Evolutionary conservation across 495 filamentous ascomycete genomes (phyloP), one percentile per base, ranked within the genome.

Genomic region (Aspergillus asperescens): DNA sequence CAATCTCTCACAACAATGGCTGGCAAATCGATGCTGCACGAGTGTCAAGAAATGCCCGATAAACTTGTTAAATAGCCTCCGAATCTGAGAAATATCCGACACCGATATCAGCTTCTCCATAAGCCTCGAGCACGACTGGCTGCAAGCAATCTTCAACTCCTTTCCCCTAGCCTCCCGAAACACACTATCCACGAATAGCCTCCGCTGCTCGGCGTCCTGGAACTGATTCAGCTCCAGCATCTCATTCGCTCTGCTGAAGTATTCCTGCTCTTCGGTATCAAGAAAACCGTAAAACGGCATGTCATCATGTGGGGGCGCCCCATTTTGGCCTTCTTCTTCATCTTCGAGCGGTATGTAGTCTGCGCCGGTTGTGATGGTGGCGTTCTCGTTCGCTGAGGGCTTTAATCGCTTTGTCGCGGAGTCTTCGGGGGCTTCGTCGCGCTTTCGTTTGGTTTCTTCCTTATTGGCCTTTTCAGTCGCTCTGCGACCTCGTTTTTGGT

Each of bases 1-100:
- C 8, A 98, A 76, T 13, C 87, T 90, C 72, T 98, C 93, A 67
- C 92, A 96, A 64, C 91, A 97, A 70, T 98, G 93, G 46, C 88
- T 89, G 4, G 93, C 93, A 63, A 98, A 98, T 23, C 91, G 86
- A 67, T 98, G 93, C 61, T 93, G 90, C 19, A 96, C 81, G 24
- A 96, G 77, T 60, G 88, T 81, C 45, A 95, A 66, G 69, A 96
- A 96, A 61, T 97, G 86, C n/a, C 87, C 85, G 35, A 77, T 80
- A 62, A 97, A 96, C 40, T 85, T 86, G 50, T 77, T 77, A 65
- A 95, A 96, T 22, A 97, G 66, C 39, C 74, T 77, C 71, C 95
- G 95, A 56, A 96, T 82, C 68, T 98, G 94, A 25, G 70, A 72
- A 38, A 84, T 77, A 43, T 83, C 84, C 28, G 90, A 92, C 60